phyloP scores from a whole-genome alignment of 2,329 filamentous ascomycete genomes.

The Westerdykella sp. region DNA sequence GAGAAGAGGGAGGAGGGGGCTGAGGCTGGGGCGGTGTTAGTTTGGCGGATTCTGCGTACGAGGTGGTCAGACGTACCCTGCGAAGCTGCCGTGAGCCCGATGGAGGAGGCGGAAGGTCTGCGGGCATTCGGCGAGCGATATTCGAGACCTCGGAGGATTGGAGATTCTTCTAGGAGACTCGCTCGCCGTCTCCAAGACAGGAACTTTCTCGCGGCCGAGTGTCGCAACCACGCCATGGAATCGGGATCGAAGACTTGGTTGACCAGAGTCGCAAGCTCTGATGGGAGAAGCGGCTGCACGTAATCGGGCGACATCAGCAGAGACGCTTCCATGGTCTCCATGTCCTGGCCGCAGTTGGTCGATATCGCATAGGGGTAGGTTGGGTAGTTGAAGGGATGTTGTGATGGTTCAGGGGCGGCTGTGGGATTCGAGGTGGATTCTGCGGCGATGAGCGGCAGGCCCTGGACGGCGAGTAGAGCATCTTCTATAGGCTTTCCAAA shows the following conservation, averaged over 20 bases:
- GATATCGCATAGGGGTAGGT: slow-evolving; percentile 68
- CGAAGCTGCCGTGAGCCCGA: slow-evolving; percentile 22
- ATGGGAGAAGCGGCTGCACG: slow-evolving; percentile 68
- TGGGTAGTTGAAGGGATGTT: slow-evolving; percentile 26
- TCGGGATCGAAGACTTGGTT: slow-evolving; percentile 69
- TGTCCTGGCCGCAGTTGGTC: slow-evolving; percentile 62
- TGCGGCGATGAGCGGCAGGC: slow-evolving; percentile 16
- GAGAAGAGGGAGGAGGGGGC: slow-evolving; percentile 33
- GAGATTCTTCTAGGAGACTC: slow-evolving; percentile 21
- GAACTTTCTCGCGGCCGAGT: slow-evolving; percentile 76
- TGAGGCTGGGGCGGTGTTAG: slow-evolving; percentile 23
- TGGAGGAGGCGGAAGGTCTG: slow-evolving; percentile 24
- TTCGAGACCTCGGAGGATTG: slow-evolving; percentile 21
- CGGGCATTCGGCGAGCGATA: slow-evolving; percentile 13
- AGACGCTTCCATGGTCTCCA: slow-evolving; percentile 85
- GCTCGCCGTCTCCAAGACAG: slow-evolving; percentile 59
- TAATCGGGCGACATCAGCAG: slow-evolving; percentile 91
- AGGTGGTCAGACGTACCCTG: slow-evolving; percentile 14
- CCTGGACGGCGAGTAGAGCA: slow-evolving; percentile 30
- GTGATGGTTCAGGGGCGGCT: slow-evolving; percentile 10
- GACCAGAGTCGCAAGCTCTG: slow-evolving; percentile 67
- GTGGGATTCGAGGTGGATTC: slow-evolving; percentile 2
- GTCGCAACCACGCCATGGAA: slow-evolving; percentile 72
- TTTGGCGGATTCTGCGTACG: too few relatives aligned
- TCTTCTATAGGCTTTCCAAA: slow-evolving; percentile 49